phyloP scores from a whole-genome alignment of 331 rosid genomes.

The Phaseolus coccineus region DNA sequence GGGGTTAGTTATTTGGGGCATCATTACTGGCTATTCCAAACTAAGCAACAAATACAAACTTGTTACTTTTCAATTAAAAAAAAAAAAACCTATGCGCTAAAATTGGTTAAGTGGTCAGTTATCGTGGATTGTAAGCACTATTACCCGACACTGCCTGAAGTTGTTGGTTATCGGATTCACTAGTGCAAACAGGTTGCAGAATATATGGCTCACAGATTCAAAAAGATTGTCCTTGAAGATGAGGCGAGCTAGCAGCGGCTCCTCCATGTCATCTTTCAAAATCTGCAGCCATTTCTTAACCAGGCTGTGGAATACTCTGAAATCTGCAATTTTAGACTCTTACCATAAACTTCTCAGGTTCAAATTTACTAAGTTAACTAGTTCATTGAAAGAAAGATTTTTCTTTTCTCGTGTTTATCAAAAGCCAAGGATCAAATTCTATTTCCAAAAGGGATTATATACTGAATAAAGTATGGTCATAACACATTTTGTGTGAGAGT shows the following conservation, averaged over 20 bases:
- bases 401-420: background rate
- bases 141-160: slow-evolving; percentile 71
- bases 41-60: slow-evolving; percentile 16
- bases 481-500: slow-evolving; percentile 18
- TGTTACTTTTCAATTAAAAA: slow-evolving; percentile 29
- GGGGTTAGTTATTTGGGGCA: background rate
- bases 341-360: slow-evolving; percentile 17
- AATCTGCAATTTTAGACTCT: slow-evolving; percentile 63
- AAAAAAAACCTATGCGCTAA: background rate
- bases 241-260: slow-evolving; percentile 67
- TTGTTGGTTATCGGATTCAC: slow-evolving; percentile 58
- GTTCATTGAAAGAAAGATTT: background rate
- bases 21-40: slow-evolving; percentile 6
- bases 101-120: slow-evolving; percentile 20
- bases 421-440: slow-evolving; percentile 30
- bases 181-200: slow-evolving; percentile 62
- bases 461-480: slow-evolving; percentile 31
- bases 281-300: slow-evolving; percentile 71
- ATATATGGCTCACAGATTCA: slow-evolving; percentile 68
- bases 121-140: slow-evolving; percentile 3
- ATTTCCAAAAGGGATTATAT: slow-evolving; percentile 25
- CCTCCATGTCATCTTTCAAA: slow-evolving; percentile 67
- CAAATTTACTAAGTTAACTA: slow-evolving; percentile 19
- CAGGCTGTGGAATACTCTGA: slow-evolving; percentile 70
- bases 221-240: slow-evolving; percentile 57